A percentile compares a stretch with the other conserved stretches of the same genome.
Evolutionary conservation across 1,139 yeast genomes (phyloP).

Genomic region (Zygosaccharomyces pseudobailii): DNA sequence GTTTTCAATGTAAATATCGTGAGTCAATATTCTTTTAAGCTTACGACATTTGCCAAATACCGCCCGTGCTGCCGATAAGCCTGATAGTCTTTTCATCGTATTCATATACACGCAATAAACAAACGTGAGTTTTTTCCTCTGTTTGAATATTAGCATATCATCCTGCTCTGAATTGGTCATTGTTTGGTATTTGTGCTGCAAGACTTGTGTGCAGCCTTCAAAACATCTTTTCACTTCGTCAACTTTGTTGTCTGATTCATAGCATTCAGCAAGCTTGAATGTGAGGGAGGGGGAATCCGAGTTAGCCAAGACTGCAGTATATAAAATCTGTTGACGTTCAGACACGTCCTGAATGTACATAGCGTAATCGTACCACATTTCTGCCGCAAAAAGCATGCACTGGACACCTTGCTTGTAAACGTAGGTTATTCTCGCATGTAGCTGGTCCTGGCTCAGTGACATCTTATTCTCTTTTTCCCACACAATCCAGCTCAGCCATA

Average conservation of each 20-base stretch:
- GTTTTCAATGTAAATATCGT: slow-evolving; percentile 74
- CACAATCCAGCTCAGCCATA: slow-evolving; percentile 73
- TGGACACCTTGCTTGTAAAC: slow-evolving; percentile 71
- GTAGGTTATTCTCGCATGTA: slow-evolving; percentile 61
- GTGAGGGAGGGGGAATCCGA: slow-evolving; percentile 68
- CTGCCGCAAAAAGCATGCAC: slow-evolving; percentile 68
- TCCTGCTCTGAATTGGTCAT: slow-evolving; percentile 25
- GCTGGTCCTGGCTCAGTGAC: slow-evolving; percentile 47
- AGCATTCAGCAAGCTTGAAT: slow-evolving; percentile 63
- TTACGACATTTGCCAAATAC: slow-evolving; percentile 57
- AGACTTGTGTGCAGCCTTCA: slow-evolving; percentile 43
- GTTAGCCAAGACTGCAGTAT: slow-evolving; percentile 57
- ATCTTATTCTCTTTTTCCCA: slow-evolving; percentile 76
- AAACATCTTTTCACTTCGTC: slow-evolving; percentile 52
- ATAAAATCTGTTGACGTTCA: slow-evolving; percentile 40
- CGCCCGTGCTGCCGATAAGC: slow-evolving; percentile 68
- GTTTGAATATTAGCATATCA: slow-evolving; percentile 9
- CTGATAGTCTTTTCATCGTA: slow-evolving; percentile 55
- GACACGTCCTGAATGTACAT: slow-evolving; percentile 29
- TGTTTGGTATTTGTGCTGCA: slow-evolving; percentile 38
- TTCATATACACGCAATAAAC: slow-evolving; percentile 54
- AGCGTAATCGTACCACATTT: slow-evolving; percentile 75
- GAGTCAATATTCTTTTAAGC: slow-evolving; percentile 49
- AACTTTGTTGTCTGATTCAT: slow-evolving; percentile 54
- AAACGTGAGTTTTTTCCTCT: slow-evolving; percentile 25